Evolutionary conservation across 805 yeast species (phyloP), one percentile per base, ranked within the genome.

Genomic region (Metschnikowia colocasiae): DNA sequence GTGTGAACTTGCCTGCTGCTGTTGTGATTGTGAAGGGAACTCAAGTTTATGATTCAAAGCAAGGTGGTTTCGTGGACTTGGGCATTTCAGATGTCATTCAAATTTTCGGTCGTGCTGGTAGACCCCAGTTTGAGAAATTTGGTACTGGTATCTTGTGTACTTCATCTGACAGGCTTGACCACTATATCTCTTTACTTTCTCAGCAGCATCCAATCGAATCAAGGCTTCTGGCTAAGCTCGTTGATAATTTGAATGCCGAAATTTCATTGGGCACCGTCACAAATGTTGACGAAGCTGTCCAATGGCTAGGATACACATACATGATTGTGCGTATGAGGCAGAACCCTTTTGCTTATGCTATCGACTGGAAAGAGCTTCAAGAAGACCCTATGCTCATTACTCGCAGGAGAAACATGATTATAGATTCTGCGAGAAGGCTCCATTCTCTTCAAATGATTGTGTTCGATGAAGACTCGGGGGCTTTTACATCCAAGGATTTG

Each of bases 91-190:
- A 94, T 69, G 96, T 94, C 33, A 86, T 95, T 51, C 99, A 94
- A 71, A 94, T 94, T 55, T 94, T 94, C 69, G 99, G 99, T 57
- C 86, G 99, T 72, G 99, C 99, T 23, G 99, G 99, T 69, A 82
- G 99, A 68, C 99, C 99, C 0, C 99, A 95, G 58, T 94, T 81
- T 65, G 96, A 92, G 56, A 80, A 80, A 47, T 84, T 78, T 60
- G 99, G 99, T 75, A 87, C 92, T 2, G 98, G 98, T 73, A 82
- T 90, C 20, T 69, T 94, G 40, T 83, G 94, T 62, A 94, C 99
- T 0, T 75, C 95, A 0, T 74, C 76, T 49, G 98, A 92, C 58
- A 73, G 80, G 41, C 67, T 95, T 23, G 95, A 88, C 57, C 96
- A 90, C 56, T 94, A 92, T 59, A 80, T 95, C n/a, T 81, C 94